Evolutionary conservation across 2,329 filamentous ascomycete genomes (phyloP).

Genomic region (Fusarium staphyleae): DNA sequence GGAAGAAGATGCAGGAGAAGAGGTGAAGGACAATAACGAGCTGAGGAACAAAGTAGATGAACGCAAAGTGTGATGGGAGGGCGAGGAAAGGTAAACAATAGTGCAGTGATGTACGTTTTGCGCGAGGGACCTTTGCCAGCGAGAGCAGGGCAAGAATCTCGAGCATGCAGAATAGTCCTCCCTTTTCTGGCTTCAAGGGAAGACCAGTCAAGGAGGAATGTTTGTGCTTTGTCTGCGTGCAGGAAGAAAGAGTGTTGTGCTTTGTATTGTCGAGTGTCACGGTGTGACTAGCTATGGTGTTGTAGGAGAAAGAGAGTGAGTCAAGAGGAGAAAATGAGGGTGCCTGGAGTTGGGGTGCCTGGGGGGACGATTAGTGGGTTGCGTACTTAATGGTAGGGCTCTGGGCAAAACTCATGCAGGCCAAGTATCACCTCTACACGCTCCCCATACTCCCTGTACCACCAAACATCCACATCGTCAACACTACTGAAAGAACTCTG

Average conservation of each 20-base stretch:
- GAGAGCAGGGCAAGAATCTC: not conserved
- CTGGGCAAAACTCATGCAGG: not conserved
- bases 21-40: not conserved
- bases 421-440: not conserved
- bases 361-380: not conserved
- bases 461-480: not conserved
- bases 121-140: not conserved
- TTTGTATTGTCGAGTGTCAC: not conserved
- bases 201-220: not conserved
- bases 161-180: not conserved
- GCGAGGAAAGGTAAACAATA: not conserved
- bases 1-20: not conserved
- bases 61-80: slow-evolving; percentile 2
- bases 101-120: not conserved
- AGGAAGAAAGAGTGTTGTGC: not conserved
- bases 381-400: not conserved
- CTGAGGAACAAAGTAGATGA: not conserved
- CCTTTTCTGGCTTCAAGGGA: not conserved
- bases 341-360: not conserved
- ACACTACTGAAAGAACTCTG: not conserved
- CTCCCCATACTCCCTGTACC: not conserved
- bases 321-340: slow-evolving; percentile 6
- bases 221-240: not conserved
- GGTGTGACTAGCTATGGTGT: slow-evolving; percentile 6
- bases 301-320: not conserved